Percentiles rank a stretch among this genome's conserved stretches.
phyloP scores from a whole-genome alignment of 2,329 filamentous ascomycete genomes.

The Botryotinia globosa region DNA sequence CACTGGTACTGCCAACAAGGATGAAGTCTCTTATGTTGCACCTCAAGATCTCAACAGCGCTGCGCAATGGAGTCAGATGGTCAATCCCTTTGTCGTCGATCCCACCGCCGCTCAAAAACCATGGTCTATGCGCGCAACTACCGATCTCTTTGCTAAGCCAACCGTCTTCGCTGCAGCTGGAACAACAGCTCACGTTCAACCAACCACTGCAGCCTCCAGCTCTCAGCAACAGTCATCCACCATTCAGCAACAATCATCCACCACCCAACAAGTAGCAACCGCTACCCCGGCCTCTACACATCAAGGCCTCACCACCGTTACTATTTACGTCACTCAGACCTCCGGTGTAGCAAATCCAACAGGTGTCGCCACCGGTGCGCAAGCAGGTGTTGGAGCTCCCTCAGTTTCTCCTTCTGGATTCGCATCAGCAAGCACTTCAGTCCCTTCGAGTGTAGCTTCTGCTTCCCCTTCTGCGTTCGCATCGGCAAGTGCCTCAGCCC shows the following conservation, averaged over 20 bases:
- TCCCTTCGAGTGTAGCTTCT: neutral
- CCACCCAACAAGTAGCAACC: neutral
- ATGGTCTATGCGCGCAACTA: constrained; percentile 9
- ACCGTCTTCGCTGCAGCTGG: neutral
- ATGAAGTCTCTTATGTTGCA: constrained; percentile 15
- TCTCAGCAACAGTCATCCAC: neutral
- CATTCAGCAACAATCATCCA: neutral
- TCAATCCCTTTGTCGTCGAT: constrained; percentile 32
- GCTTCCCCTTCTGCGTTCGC: neutral
- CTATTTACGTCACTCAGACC: neutral
- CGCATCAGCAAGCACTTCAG: neutral
- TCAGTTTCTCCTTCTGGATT: neutral
- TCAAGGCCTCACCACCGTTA: neutral
- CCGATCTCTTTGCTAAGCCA: constrained; percentile 13
- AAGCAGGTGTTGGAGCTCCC: neutral
- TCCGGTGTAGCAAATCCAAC: neutral
- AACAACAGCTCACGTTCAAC: constrained; percentile 6
- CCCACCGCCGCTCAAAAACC: constrained; percentile 22
- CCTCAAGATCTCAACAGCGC: constrained; percentile 19
- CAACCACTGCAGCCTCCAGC: neutral
- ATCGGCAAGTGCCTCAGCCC: neutral
- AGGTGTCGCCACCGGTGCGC: neutral
- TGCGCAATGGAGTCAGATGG: constrained; percentile 27
- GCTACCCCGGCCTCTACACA: neutral
- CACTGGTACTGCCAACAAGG: constrained; percentile 20